These are phyloP conservation scores for Arthromyces matolae DNA, from an alignment of 768 basidiomycete species.

Conservation along the genomic window DNA sequence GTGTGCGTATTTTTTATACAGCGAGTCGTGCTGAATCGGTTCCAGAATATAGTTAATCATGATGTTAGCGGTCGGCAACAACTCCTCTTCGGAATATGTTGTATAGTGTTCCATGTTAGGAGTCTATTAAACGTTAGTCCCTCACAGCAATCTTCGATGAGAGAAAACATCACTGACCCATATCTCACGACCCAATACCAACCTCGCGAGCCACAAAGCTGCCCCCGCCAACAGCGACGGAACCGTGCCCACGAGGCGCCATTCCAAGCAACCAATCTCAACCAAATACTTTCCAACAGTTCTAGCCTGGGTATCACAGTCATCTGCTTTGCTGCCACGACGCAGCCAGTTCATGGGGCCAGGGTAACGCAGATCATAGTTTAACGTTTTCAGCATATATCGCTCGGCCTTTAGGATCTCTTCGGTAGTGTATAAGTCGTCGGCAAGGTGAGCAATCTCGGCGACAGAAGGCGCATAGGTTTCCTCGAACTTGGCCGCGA, in stretches of 20 bases:
- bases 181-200: slow-evolving; percentile 72
- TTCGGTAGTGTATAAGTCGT: slow-evolving; percentile 68
- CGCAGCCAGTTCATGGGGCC: slow-evolving; percentile 88
- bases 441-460: slow-evolving; percentile 78
- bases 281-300: slow-evolving; percentile 90
- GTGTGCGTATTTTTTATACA: slow-evolving; percentile 86
- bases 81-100: slow-evolving; percentile 73
- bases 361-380: slow-evolving; percentile 84
- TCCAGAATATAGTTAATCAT: slow-evolving; percentile 88
- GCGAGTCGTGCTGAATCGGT: slow-evolving; percentile 66
- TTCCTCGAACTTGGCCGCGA: slow-evolving; percentile 91
- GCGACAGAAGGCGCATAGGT: slow-evolving; percentile 81
- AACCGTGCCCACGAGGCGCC: slow-evolving; percentile 66
- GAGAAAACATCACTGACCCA: slow-evolving; percentile 57
- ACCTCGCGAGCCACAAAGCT: slow-evolving; percentile 79
- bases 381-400: slow-evolving; percentile 81
- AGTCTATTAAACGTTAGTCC: slow-evolving; percentile 44
- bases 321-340: slow-evolving; percentile 89
- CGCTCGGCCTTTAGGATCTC: slow-evolving; percentile 89
- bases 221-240: slow-evolving; percentile 83
- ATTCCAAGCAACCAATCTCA: slow-evolving; percentile 82
- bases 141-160: background rate
- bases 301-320: slow-evolving; percentile 79
- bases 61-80: slow-evolving; percentile 77
- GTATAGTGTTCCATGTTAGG: slow-evolving; percentile 86